These are phyloP conservation scores for Tetradesmus obliquus DNA, from an alignment of 139 green algal species.

Conservation along the genomic window DNA sequence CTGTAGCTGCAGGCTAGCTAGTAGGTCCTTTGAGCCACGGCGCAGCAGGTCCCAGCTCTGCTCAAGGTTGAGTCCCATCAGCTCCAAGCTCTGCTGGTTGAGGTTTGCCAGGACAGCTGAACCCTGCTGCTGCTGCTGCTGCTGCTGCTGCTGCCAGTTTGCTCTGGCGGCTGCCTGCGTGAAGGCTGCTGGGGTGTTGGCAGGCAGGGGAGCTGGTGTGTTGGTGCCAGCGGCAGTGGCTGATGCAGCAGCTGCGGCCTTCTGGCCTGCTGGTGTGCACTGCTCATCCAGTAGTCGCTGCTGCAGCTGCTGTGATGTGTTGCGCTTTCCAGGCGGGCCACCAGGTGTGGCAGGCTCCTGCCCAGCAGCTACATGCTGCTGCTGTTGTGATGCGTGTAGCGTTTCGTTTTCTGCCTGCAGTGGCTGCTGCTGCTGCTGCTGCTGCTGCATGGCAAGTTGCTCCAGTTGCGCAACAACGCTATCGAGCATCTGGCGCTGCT, in stretches of 20 bases:
- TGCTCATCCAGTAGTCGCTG: background rate
- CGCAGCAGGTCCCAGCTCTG: slow-evolving; percentile 19
- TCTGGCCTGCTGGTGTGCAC: background rate
- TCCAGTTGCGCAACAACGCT: background rate
- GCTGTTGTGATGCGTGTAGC: background rate
- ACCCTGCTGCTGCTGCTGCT: slow-evolving; percentile 1
- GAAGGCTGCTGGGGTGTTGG: background rate
- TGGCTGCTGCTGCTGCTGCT: background rate
- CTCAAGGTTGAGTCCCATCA: slow-evolving; percentile 4
- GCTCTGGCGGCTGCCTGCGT: background rate
- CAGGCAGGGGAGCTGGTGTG: background rate
- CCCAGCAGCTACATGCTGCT: background rate
- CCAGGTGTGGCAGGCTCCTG: background rate
- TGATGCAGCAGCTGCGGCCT: background rate
- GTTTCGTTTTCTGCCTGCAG: background rate
- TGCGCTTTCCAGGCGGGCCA: background rate
- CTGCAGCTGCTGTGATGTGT: background rate
- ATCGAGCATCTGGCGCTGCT: background rate
- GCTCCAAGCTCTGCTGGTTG: slow-evolving; percentile 11
- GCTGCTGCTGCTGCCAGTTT: slow-evolving; percentile 12
- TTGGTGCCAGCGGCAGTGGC: background rate
- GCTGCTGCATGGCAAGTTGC: background rate
- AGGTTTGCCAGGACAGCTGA: background rate
- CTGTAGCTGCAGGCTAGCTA: background rate
- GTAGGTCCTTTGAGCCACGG: background rate